A percentile compares a stretch with the other conserved stretches of the same genome.
Conservation (phyloP, 2,329 filamentous ascomycete species). For the Dothideomycetidae sp. region DNA sequence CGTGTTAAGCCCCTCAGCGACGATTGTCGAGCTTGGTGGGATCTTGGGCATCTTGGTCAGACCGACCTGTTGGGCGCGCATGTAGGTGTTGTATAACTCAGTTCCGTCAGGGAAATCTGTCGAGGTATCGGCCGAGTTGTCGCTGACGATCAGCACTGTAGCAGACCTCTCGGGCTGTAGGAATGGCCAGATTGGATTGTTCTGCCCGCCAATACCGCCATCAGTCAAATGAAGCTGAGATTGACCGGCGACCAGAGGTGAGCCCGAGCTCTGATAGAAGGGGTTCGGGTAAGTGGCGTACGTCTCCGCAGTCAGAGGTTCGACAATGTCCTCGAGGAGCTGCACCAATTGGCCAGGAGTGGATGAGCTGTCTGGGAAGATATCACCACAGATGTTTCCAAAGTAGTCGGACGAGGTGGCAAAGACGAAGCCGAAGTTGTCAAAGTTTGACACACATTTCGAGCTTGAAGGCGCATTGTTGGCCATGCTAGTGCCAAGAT, state of each 20-base stretch:
- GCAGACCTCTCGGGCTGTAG: conserved; percentile 38
- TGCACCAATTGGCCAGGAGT: conserved; percentile 17
- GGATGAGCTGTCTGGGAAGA: conserved; percentile 15
- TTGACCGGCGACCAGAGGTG: conserved; percentile 27
- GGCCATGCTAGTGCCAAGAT: conserved; percentile 45
- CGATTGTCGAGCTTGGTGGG: conserved; percentile 41
- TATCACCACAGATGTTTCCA: conserved; percentile 20
- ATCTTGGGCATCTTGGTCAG: conserved; percentile 45
- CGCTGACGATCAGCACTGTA: conserved; percentile 50
- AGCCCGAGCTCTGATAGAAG: conserved; percentile 36
- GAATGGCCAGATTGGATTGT: conserved; percentile 39
- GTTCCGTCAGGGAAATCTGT: conserved; percentile 47
- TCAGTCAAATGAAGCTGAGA: conserved; percentile 34
- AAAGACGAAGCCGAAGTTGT: conserved; percentile 35
- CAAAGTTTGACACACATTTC: conserved; percentile 33
- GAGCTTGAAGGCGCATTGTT: conserved; percentile 29
- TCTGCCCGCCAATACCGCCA: conserved; percentile 37
- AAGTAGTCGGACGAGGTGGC: conserved; percentile 33
- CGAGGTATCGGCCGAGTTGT: conserved; percentile 48
- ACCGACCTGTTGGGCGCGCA: conserved; percentile 36
- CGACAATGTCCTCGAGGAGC: conserved; percentile 30
- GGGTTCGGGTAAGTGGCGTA: conserved; percentile 48
- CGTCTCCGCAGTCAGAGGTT: conserved; percentile 22
- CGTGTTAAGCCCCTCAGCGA: conserved; percentile 44
- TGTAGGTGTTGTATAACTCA: conserved; percentile 43